Evolutionary conservation across 352 stramenopile genomes (phyloP).

Genomic region (Phytophthora macrochlamydospora): DNA sequence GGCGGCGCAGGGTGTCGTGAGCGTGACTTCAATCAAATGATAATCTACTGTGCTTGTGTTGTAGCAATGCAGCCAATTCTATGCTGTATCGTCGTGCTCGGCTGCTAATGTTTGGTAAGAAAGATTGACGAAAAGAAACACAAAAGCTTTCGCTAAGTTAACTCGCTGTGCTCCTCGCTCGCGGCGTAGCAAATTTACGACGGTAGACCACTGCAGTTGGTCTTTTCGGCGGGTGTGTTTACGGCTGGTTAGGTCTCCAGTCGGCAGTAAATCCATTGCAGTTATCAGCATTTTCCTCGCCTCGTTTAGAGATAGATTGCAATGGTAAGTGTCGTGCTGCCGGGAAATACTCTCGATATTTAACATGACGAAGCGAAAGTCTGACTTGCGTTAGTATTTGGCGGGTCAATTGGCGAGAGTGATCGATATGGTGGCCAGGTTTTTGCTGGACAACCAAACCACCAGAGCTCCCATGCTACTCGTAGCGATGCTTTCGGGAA

Average conservation of each 20-base stretch:
- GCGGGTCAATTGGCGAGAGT: neutral
- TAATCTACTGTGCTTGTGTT: neutral
- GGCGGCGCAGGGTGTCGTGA: too few relatives aligned
- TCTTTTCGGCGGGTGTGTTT: neutral
- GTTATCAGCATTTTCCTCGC: neutral
- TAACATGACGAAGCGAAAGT: neutral
- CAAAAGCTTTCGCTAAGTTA: neutral
- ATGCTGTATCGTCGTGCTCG: neutral
- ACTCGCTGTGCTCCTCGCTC: neutral
- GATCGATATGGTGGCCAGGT: neutral
- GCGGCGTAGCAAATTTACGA: neutral
- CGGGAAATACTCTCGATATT: neutral
- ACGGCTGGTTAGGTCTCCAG: neutral
- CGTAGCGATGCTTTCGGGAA: neutral
- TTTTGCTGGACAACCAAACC: neutral
- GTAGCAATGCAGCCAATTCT: neutral
- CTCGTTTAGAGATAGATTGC: neutral
- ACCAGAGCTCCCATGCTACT: neutral
- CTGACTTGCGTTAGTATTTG: neutral
- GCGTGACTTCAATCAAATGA: too few relatives aligned
- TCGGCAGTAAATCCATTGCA: neutral
- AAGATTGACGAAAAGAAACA: neutral
- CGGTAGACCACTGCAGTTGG: neutral
- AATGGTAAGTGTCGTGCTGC: neutral
- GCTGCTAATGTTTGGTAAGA: neutral